These are phyloP conservation scores for Aureococcus anophagefferens DNA, from an alignment of 108 stramenopile species.

Conservation along the genomic window DNA sequence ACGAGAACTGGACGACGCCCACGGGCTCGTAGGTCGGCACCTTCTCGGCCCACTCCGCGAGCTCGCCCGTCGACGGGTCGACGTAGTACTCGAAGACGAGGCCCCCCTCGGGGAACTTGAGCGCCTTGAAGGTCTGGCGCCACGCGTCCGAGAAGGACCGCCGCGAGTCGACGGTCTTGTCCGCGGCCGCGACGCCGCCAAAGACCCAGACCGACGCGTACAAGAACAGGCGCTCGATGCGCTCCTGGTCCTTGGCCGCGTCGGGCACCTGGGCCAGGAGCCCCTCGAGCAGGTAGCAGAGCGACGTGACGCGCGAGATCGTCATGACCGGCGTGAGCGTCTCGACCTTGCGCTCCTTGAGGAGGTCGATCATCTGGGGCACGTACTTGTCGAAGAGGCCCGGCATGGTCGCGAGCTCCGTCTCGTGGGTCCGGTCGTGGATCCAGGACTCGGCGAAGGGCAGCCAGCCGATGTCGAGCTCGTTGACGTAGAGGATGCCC, in stretches of 20 bases:
- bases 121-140: constrained; percentile 13
- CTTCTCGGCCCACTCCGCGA: constrained; percentile 28
- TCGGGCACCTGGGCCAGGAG: constrained; percentile 14
- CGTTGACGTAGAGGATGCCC: constrained; percentile 45
- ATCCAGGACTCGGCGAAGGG: constrained; percentile 26
- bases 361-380: constrained; percentile 20
- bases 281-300: constrained; percentile 26
- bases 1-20: constrained; percentile 5
- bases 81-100: constrained; percentile 42
- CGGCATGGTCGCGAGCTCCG: constrained; percentile 15
- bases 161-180: constrained; percentile 23
- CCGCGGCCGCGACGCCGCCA: constrained; percentile 25
- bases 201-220: constrained; percentile 49
- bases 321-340: constrained; percentile 30
- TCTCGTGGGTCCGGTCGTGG: neutral
- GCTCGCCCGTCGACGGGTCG: constrained; percentile 15
- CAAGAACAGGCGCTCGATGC: constrained; percentile 32
- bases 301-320: constrained; percentile 31
- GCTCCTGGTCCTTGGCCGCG: constrained; percentile 4
- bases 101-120: constrained; percentile 23
- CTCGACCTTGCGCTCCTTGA: constrained; percentile 20
- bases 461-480: constrained; percentile 26
- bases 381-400: constrained; percentile 31
- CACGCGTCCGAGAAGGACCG: constrained; percentile 35
- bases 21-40: neutral